Conservation (phyloP, 306 rosid species). For the Prunus armeniaca region DNA sequence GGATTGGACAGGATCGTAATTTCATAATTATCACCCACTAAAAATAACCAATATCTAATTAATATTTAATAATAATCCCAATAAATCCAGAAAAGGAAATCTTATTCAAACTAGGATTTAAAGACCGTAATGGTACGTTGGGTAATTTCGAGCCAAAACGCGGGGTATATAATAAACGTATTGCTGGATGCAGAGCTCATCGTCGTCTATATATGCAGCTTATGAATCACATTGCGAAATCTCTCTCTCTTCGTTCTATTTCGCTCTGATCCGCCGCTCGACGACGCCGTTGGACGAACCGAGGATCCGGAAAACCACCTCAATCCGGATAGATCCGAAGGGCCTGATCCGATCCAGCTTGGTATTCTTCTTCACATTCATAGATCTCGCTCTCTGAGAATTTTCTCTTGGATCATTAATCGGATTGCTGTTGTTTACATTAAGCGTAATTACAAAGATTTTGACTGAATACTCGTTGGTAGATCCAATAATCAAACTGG, state of each 20-base stretch:
- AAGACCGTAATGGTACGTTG: not conserved
- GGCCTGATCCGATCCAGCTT: conserved; percentile 11
- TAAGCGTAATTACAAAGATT: not conserved
- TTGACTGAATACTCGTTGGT: not conserved
- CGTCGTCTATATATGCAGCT: conserved; percentile 10
- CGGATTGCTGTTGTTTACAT: not conserved
- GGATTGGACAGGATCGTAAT: not conserved
- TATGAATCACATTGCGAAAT: not conserved
- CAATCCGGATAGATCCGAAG: conserved; percentile 15
- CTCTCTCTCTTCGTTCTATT: not conserved
- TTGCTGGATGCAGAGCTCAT: not conserved
- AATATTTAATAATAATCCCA: not conserved
- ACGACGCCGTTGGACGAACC: conserved; percentile 4
- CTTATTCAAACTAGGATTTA: not conserved
- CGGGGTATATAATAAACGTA: conserved; percentile 4
- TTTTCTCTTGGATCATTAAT: not conserved
- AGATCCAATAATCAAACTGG: not conserved
- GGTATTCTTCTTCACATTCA: conserved; percentile 8
- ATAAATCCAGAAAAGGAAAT: not conserved
- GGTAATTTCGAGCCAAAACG: not conserved
- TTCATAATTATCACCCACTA: not conserved
- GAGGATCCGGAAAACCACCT: not conserved
- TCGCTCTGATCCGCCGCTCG: conserved; percentile 40
- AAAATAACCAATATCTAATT: not conserved
- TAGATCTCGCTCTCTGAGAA: not conserved